These are phyloP conservation scores for Auriscalpium orientale DNA, from an alignment of 768 basidiomycete species.

Conservation along the genomic window DNA sequence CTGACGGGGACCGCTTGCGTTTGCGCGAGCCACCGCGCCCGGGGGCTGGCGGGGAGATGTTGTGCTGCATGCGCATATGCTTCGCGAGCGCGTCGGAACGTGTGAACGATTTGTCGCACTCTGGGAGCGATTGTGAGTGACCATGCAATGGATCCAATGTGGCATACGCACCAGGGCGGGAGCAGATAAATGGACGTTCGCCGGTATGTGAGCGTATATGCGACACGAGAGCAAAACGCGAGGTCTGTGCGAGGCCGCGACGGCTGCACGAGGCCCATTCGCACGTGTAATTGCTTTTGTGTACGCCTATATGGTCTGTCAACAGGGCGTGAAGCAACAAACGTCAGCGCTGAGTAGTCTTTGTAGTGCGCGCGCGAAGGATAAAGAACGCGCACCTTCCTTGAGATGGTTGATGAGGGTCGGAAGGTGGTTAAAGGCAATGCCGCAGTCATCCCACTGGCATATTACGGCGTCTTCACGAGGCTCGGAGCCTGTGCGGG, in stretches of 20 bases:
- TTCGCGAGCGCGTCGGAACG: slow-evolving; percentile 91
- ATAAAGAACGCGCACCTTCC: slow-evolving; percentile 43
- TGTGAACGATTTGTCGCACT: slow-evolving; percentile 93
- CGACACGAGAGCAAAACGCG: slow-evolving; percentile 83
- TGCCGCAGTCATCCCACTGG: slow-evolving; percentile 77
- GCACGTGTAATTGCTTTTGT: slow-evolving; percentile 82
- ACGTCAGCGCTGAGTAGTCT: not conserved
- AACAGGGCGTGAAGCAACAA: slow-evolving; percentile 6
- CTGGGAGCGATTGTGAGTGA: slow-evolving; percentile 30
- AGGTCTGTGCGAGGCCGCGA: slow-evolving; percentile 77
- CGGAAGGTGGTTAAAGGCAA: slow-evolving; percentile 63
- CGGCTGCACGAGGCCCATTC: slow-evolving; percentile 83
- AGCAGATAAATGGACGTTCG: slow-evolving; percentile 87
- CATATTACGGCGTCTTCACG: slow-evolving; percentile 59
- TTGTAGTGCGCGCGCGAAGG: slow-evolving; percentile 2
- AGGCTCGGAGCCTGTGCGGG: slow-evolving; percentile 1
- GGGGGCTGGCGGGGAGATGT: slow-evolving; percentile 65
- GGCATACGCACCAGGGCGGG: slow-evolving; percentile 58
- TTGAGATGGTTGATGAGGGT: slow-evolving; percentile 81
- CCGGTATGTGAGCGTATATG: slow-evolving; percentile 91
- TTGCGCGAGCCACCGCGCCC: slow-evolving; percentile 65
- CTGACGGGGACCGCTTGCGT: slow-evolving; percentile 48
- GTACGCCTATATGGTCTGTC: slow-evolving; percentile 72
- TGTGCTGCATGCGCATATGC: slow-evolving; percentile 86
- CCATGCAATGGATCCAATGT: not conserved